These are phyloP conservation scores for Parmales sp. DNA, from an alignment of 108 stramenopile species.

Conservation along the genomic window DNA sequence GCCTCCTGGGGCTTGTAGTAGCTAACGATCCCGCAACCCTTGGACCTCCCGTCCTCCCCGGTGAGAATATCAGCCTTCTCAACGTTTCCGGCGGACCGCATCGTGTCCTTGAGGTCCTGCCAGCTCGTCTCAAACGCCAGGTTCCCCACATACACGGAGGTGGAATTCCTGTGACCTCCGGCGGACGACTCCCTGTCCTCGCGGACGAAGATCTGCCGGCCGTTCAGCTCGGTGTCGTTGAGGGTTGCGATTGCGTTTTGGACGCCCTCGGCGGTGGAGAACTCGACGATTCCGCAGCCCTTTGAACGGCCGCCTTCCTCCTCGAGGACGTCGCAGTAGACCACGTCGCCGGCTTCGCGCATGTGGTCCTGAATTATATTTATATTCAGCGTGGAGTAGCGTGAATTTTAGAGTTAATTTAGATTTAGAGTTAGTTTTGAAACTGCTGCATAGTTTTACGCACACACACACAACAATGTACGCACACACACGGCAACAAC, in stretches of 20 bases:
- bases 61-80: slow-evolving; percentile 77
- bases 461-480: too few relatives aligned
- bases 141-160: slow-evolving; percentile 76
- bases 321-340: slow-evolving; percentile 62
- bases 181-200: slow-evolving; percentile 53
- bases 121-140: slow-evolving; percentile 68
- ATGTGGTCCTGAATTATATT: too few relatives aligned
- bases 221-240: slow-evolving; percentile 65
- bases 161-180: background rate
- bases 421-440: too few relatives aligned
- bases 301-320: slow-evolving; percentile 60
- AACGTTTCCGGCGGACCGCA: slow-evolving; percentile 71
- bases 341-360: slow-evolving; percentile 63
- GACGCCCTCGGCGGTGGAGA: slow-evolving; percentile 62
- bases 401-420: too few relatives aligned
- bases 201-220: slow-evolving; percentile 68
- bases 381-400: too few relatives aligned
- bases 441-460: too few relatives aligned
- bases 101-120: slow-evolving; percentile 91
- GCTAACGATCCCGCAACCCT: slow-evolving; percentile 85
- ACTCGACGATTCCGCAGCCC: slow-evolving; percentile 89
- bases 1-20: slow-evolving; percentile 80
- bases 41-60: slow-evolving; percentile 61
- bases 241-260: slow-evolving; percentile 52
- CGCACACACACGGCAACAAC: too few relatives aligned